phyloP scores from a whole-genome alignment of 805 yeast genomes.

The Nakazawaea peltata region DNA sequence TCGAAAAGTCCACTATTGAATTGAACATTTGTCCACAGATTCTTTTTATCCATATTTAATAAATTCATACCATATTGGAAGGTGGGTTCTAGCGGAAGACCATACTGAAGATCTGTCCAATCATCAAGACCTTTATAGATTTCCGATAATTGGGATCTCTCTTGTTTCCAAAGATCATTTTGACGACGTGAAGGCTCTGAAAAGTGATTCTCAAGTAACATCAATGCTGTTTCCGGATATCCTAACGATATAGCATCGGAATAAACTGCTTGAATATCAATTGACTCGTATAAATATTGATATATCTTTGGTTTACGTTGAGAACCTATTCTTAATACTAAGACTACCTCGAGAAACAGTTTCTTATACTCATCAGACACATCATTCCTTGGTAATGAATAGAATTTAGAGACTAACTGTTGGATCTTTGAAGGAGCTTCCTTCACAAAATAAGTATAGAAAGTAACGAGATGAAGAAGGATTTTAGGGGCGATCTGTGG shows the following conservation, averaged over 20 bases:
- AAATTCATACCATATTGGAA: conserved; percentile 42
- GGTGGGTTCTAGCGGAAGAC: conserved; percentile 53
- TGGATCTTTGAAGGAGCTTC: conserved; percentile 13
- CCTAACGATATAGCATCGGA: conserved; percentile 24
- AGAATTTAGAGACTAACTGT: conserved; percentile 16
- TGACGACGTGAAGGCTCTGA: too few relatives aligned
- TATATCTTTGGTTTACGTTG: conserved; percentile 21
- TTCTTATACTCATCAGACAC: conserved; percentile 12
- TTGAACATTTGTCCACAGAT: conserved; percentile 34
- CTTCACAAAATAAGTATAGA: conserved; percentile 14
- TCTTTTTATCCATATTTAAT: conserved; percentile 22
- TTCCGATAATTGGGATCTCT: conserved; percentile 15
- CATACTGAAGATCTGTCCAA: conserved; percentile 48
- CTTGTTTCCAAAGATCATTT: conserved; percentile 12
- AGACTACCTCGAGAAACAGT: conserved; percentile 21
- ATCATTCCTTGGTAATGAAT: conserved; percentile 11
- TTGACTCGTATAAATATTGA: conserved; percentile 17
- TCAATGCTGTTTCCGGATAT: conserved; percentile 32
- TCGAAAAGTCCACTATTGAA: conserved; percentile 54
- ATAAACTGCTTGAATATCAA: conserved; percentile 24
- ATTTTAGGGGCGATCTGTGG: too few relatives aligned
- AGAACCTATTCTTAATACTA: conserved; percentile 33
- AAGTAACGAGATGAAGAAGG: conserved; percentile 21
- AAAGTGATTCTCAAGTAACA: conserved; percentile 39
- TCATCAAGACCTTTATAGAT: conserved; percentile 53